Base-by-base conservation (phyloP, 768 basidiomycete genomes). In the Sarcodon sp. region DNA sequence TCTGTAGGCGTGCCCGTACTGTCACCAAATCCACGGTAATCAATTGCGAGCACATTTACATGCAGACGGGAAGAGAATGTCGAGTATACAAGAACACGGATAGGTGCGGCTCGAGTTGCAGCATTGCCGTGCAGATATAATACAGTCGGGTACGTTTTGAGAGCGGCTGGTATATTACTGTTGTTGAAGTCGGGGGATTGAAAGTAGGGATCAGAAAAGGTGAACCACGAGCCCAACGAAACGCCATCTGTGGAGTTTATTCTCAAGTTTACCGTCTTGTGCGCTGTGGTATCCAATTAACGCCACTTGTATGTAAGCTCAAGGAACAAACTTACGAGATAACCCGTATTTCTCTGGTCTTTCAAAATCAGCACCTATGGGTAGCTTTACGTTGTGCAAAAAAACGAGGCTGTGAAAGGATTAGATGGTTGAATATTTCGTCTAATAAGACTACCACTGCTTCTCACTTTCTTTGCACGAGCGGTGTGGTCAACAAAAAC, bases 81-180 rank as follows among this genome's bases (percentile, higher is more conserved):
- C 13, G 71, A 64, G 58, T 89, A 89, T 35, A 80, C 72, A 13
- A 70, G 71, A n/a, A 92, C 69, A 9, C 93, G 83, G 37, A 70
- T 72, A 1, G 66, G 53, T 6, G 76, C 69, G 0, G 87, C 87
- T 12, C 93, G 77, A 0, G 86, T 90, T 0, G 71, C 92, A 0
- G 81, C 83, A 52, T 94, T 94, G 8, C 94, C 94, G 53, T 97
- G 94, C 38, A 93, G 70, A 65, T 87, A 94, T n/a, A 97, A 69
- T n/a, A 94, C 67, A 0, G 85, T 92, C 0, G 89, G 89, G 27
- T 72, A 63, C 1, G 65, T 53, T 10, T 65, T 62, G 13, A 92
- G 62, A 1, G 87, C 83, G 15, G 66, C 53, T 12, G 69, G 59
- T 34, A 89, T 66, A 38, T 72, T 69, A 3, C 65, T 57, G 12